Conservation (phyloP, 108 stramenopile species). For the Stephanodiscus triporus region DNA sequence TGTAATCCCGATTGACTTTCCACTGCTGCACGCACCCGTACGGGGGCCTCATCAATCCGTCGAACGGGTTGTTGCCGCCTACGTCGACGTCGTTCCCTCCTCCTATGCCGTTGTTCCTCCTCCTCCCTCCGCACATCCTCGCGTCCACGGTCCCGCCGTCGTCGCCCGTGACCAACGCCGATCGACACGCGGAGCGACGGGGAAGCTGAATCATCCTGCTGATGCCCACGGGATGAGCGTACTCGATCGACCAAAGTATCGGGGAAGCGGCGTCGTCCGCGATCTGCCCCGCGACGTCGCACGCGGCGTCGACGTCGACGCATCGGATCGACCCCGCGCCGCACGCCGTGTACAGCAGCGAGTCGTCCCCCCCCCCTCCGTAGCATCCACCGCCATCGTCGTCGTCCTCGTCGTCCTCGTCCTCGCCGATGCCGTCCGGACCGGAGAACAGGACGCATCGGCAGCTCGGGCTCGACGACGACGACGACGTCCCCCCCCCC, state of each 20-base stretch:
- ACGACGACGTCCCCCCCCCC: conserved; percentile 21
- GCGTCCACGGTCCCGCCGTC: conserved; percentile 84
- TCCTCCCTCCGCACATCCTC: conserved; percentile 46
- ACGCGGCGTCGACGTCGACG: conserved; percentile 65
- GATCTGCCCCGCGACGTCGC: conserved; percentile 42
- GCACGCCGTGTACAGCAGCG: conserved; percentile 66
- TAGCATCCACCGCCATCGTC: conserved; percentile 6
- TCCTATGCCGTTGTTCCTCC: conserved; percentile 3
- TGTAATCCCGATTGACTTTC: conserved; percentile 87
- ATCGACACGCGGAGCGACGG: conserved; percentile 38
- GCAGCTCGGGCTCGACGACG: conserved; percentile 43
- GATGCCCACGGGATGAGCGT: conserved; percentile 60
- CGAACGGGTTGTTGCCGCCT: conserved; percentile 35
- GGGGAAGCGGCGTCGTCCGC: conserved; percentile 26
- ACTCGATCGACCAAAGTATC: conserved; percentile 63
- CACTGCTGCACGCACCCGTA: conserved; percentile 66
- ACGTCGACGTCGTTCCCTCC: conserved; percentile 2
- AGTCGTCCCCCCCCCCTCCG: conserved; percentile 55
- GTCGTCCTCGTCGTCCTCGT: background rate
- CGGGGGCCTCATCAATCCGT: conserved; percentile 51
- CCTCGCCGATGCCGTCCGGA: background rate
- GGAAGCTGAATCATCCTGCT: conserved; percentile 66
- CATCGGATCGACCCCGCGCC: conserved; percentile 65
- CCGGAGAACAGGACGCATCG: conserved; percentile 68
- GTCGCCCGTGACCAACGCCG: conserved; percentile 81